phyloP scores from a whole-genome alignment of 371 early-diverging fungal genomes.

The Umbelopsis sp. region DNA sequence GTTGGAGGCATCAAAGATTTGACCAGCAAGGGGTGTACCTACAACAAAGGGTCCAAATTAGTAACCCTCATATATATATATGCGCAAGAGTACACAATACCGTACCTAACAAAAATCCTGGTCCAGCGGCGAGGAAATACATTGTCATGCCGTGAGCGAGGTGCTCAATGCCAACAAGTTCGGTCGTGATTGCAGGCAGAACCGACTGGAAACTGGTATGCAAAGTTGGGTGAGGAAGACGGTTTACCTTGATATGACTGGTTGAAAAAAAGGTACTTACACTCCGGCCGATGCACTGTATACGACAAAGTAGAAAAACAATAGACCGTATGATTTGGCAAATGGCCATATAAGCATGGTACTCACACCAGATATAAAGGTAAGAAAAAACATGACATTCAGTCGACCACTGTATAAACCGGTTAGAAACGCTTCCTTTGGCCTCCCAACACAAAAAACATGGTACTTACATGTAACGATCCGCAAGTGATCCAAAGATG shows the following conservation, averaged over 20 bases:
- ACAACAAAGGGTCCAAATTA: background rate
- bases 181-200: background rate
- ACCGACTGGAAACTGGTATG: background rate
- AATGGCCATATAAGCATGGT: constrained; percentile 13
- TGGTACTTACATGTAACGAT: constrained; percentile 10
- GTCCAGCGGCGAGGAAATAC: constrained; percentile 12
- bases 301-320: background rate
- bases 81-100: background rate
- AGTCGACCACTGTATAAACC: background rate
- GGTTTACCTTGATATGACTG: background rate
- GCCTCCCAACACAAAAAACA: background rate
- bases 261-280: background rate
- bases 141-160: constrained; percentile 12
- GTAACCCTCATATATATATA: background rate
- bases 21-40: constrained; percentile 1
- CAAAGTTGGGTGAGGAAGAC: background rate
- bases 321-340: background rate
- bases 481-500: constrained; percentile 27
- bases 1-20: constrained; percentile 6
- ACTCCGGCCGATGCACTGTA: background rate
- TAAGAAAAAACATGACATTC: constrained; percentile 6
- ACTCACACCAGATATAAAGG: background rate
- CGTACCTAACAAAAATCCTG: background rate
- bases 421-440: background rate
- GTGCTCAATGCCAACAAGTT: background rate